Evolutionary conservation across 805 yeast genomes (phyloP), one percentile per base, ranked within the genome.

Genomic region (Hemisphaericaspora nanyangensis): DNA sequence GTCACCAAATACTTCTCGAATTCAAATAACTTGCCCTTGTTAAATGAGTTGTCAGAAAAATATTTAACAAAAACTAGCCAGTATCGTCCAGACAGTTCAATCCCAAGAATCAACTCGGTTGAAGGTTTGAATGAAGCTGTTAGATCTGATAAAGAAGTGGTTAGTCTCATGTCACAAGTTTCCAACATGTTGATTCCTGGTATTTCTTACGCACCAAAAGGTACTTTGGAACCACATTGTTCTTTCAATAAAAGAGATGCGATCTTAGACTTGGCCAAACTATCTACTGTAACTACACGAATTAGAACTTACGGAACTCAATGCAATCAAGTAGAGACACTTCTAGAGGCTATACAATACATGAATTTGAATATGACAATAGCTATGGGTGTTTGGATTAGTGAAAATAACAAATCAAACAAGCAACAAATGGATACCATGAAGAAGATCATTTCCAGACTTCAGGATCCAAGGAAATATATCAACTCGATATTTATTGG

Each of bases 321-420:
- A 45, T 82, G 89, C 46, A 54, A 69, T 26, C 87, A 81, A 51
- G 71, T 74, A 0, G 72, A 67, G 10, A 54, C 58, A 26, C 72
- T 80, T 10, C 56, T 83, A 32, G 72, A 74, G 8, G 74, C 86
- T 0, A 74, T 84, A 8, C 53, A 60, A 29, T 67, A 65, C 3
- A 55, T 79, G 37, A 61, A 72, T 13, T 54, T 82, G 29, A 72
- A 80, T 43, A 65, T 82, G 68, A 74, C 80, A 0, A 48, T 84
- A 17, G 57, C 84, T 0, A 49, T 82, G 42, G 88, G 88, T 1
- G 72, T 83, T 2, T 78, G 85, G 84, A 73, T 81, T 29, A 77
- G 79, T 0, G 45, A 49, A 1, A 63, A 77, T 51, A 61, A 70
- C 4, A 55, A 58, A 4, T 60, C 60, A 6, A 81, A 82, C 43